Base-by-base conservation (phyloP, 2,329 filamentous ascomycete genomes). In the Aspergillus amoenus region DNA sequence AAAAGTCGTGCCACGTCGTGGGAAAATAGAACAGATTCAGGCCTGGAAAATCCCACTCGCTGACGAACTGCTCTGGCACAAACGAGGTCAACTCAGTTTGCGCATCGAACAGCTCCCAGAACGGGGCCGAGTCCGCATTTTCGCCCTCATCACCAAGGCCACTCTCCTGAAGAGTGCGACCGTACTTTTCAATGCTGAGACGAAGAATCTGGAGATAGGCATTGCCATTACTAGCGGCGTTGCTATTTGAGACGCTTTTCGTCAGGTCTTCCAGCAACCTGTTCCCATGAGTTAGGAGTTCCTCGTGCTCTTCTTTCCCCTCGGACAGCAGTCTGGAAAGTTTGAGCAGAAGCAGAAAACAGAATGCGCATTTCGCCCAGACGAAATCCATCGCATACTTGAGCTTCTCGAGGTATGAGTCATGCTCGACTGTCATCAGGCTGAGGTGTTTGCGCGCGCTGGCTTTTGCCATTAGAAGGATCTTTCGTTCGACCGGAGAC, bases 11-110 rank as follows among this genome's bases (percentile, higher is more conserved):
- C 75, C 78, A 80, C 5, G 73, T 74, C 11, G 76, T 71, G 1
- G 79, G 78, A 42, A 79, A 74, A 64, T 80, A 80, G 63, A 79
- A 78, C 42, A 84, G 54, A 71, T 79, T 82, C 37, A 84, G 63
- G 0, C 81, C 81, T 0, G 82, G 81, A 59, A 84, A 84, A 58
- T 83, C 81, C 82, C 81, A 84, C 57, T 84, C 81, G n/a, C 82
- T 79, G 0, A 82, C 76, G 59, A 84, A 84, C 56, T 84, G 79
- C 59, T 79, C 79, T 0, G 81, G 82, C 1, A 81, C 75, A 67
- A 83, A 84, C 8, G 76, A 78, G 52, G 84, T 79, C 32, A 83
- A 74, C 47, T 82, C 81, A 1, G 72, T 72, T 50, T 79, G 78
- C 13, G 75, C 73, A 56, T 71, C 66, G 24, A 72, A 70, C 7